phyloP scores from a whole-genome alignment of 345 rosid genomes.

The Pistacia integerrima region DNA sequence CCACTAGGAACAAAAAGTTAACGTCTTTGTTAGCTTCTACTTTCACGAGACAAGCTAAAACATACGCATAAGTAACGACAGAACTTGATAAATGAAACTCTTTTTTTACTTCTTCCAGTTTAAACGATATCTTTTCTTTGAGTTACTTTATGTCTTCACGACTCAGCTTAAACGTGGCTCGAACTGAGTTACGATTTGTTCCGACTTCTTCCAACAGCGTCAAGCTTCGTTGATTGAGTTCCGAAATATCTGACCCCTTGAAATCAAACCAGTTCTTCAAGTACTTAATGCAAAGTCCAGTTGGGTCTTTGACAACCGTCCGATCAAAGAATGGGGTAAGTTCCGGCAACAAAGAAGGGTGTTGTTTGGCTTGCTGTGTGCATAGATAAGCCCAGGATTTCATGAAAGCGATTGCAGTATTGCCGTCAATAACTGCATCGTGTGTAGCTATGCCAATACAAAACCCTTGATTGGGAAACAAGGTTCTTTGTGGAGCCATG shows the following conservation, averaged over 20 bases:
- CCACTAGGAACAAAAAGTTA: conserved; percentile 27
- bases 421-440: conserved; percentile 41
- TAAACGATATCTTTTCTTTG: conserved; percentile 17
- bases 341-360: not conserved
- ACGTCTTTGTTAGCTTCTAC: conserved; percentile 10
- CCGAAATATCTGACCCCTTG: not conserved
- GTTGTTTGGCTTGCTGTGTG: not conserved
- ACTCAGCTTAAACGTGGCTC: conserved; percentile 35
- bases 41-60: conserved; percentile 27
- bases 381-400: conserved; percentile 46
- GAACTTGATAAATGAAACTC: conserved; percentile 32
- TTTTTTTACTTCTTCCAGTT: not conserved
- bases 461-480: conserved; percentile 37
- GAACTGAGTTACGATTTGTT: conserved; percentile 9
- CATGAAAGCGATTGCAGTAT: conserved; percentile 34
- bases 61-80: conserved; percentile 36
- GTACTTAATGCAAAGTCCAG: not conserved
- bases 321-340: conserved; percentile 32
- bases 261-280: too few species aligned
- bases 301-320: conserved; percentile 24
- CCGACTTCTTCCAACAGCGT: not conserved
- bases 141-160: conserved; percentile 26
- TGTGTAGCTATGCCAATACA: conserved; percentile 39
- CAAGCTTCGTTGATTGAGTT: conserved; percentile 21
- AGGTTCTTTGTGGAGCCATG: conserved; percentile 29